Evolutionary conservation across 768 basidiomycete species (phyloP), one percentile per base, ranked within the genome.

Genomic region (Flagelloscypha sp.): DNA sequence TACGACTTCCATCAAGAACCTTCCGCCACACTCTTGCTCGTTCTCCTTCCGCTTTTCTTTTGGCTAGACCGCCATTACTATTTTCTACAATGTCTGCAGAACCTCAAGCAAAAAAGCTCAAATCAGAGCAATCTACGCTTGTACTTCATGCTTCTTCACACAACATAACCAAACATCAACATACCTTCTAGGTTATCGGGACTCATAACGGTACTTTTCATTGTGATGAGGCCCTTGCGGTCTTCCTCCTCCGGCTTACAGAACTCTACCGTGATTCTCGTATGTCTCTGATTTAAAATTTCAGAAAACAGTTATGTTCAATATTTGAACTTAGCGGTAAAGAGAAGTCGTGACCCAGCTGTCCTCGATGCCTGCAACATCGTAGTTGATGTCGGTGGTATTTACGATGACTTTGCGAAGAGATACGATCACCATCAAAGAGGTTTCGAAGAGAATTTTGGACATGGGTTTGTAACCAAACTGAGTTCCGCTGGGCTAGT

Each of bases 361-460:
- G 47, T 78, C 11, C 70, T 93, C 22, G 78, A 79, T 41, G 67
- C 76, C 5, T 92, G 93, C 56, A 82, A 92, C 54, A 90, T 99
- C 50, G 86, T 99, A 20, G 89, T 98, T 16, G 94, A 99, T 52
- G 92, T 99, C 33, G 93, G 95, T 7, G 92, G 85, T 5, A 71
- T 85, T 16, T 99, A 97, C 56, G 88, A 94, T 37, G 76, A 79
- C 50, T 62, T 62, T 41, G 76, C 68, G 37, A 74, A 81, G 35
- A 72, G 83, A 24, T 99, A 89, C 55, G 94, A 99, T 57, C 94
- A 99, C 53, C 94, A 99, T 53, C 94, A 99, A 52, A 76, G 93
- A 27, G 92, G 84, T 0, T 99, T 99, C 57, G 67, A 65, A 5
- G 85, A 94, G 53, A 73, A 85, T 17, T 95, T 99, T 53, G 94